Conservation (phyloP, 768 basidiomycete species). For the Hygrocybe punicea region DNA sequence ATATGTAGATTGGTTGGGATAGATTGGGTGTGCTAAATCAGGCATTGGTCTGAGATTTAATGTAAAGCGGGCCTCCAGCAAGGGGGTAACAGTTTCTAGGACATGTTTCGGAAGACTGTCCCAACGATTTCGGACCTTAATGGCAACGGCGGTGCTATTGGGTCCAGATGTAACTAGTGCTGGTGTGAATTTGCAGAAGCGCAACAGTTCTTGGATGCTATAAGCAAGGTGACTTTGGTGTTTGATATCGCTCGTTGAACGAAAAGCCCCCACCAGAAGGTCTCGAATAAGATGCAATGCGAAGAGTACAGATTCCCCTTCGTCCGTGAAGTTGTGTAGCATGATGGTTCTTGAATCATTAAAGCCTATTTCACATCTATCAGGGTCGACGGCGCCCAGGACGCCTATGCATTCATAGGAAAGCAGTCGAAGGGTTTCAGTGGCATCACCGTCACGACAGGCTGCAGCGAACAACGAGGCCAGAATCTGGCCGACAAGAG, state of each 20-base stretch:
- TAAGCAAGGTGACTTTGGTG: slow-evolving; percentile 88
- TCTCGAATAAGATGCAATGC: slow-evolving; percentile 83
- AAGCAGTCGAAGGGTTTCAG: slow-evolving; percentile 60
- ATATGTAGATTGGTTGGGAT: slow-evolving; percentile 72
- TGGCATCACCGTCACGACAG: slow-evolving; percentile 73
- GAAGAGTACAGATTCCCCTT: slow-evolving; percentile 71
- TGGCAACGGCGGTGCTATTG: slow-evolving; percentile 47
- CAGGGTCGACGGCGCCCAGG: slow-evolving; percentile 92
- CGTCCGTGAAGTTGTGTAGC: slow-evolving; percentile 75
- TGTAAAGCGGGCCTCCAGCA: slow-evolving; percentile 68
- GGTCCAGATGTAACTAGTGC: slow-evolving; percentile 58
- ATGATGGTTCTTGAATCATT: slow-evolving; percentile 67
- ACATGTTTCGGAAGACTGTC: slow-evolving; percentile 74
- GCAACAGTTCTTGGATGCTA: slow-evolving; percentile 86
- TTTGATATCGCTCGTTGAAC: slow-evolving; percentile 89
- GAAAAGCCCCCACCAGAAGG: slow-evolving; percentile 84
- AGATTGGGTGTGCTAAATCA: slow-evolving; percentile 66
- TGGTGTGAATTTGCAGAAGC: slow-evolving; percentile 81
- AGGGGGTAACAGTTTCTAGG: slow-evolving; percentile 78
- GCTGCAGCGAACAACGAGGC: slow-evolving; percentile 64
- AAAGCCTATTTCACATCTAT: slow-evolving; percentile 70
- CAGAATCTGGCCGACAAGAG: slow-evolving; percentile 65
- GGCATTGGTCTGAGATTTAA: slow-evolving; percentile 43
- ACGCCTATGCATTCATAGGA: slow-evolving; percentile 91
- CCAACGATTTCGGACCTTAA: slow-evolving; percentile 77